A percentile compares a stretch with the other conserved stretches of the same genome.
These are phyloP conservation scores for Hanseniaspora hatyaiensis DNA, from an alignment of 805 yeast genomes.

Conservation along the genomic window DNA sequence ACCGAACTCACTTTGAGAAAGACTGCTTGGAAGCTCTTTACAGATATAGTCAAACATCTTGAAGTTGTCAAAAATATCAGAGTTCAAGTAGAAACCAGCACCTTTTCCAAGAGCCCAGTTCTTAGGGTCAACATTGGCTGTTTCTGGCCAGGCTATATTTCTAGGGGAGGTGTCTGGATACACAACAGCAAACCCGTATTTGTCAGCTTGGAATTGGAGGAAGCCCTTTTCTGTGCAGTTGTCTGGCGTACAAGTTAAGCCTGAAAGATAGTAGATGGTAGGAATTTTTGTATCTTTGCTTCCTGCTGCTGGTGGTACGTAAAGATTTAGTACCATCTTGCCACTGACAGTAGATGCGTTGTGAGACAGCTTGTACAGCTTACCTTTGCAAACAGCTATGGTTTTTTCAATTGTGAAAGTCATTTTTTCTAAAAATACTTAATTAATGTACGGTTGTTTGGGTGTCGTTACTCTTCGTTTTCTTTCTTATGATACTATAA, in stretches of 20 bases:
- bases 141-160: constrained; percentile 62
- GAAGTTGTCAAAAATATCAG: constrained; percentile 60
- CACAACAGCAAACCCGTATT: constrained; percentile 74
- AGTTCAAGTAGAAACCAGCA: constrained; percentile 89
- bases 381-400: constrained; percentile 54
- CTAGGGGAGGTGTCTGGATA: constrained; percentile 97
- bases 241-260: constrained; percentile 85
- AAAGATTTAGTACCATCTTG: constrained; percentile 73
- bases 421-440: no score
- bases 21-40: constrained; percentile 50
- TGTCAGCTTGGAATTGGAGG: constrained; percentile 66
- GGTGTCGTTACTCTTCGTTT: not conserved
- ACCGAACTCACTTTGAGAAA: constrained; percentile 32
- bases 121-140: constrained; percentile 36
- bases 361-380: constrained; percentile 63
- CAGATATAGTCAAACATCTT: constrained; percentile 78
- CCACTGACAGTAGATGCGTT: constrained; percentile 53
- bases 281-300: constrained; percentile 38
- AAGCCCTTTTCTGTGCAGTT: constrained; percentile 91
- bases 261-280: constrained; percentile 68
- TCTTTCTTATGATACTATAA: not conserved
- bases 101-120: constrained; percentile 84
- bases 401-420: not conserved
- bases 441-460: no score
- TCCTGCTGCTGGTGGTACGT: constrained; percentile 59